A percentile compares a stretch with the other conserved stretches of the same genome.
Evolutionary conservation across 345 rosid genomes (phyloP).

Genomic region (Arabis alpina): DNA sequence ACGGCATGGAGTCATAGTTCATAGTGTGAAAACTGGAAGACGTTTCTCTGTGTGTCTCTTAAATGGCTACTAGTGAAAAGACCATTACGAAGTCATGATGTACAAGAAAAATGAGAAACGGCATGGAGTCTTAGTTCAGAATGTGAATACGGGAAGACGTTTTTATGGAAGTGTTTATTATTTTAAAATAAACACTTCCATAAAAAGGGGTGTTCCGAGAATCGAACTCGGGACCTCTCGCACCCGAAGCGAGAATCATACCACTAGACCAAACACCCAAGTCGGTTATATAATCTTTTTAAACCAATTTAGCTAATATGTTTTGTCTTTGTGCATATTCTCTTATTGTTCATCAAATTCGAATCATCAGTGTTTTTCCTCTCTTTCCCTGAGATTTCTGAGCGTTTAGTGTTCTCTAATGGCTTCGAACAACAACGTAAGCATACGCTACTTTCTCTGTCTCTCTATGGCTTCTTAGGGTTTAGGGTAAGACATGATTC

Average conservation of each 20-base stretch:
- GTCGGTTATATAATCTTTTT: rapidly evolving
- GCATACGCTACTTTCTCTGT: constrained; percentile 16
- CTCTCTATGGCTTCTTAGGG: background rate
- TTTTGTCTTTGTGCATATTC: background rate
- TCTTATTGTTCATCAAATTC: background rate
- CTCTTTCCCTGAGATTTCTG: background rate
- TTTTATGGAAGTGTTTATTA: background rate
- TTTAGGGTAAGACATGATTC: background rate
- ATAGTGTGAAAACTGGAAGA: background rate
- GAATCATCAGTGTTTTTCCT: constrained; percentile 28
- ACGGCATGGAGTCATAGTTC: background rate
- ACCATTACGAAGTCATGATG: too few species aligned
- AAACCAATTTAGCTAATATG: rapidly evolving
- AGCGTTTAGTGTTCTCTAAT: constrained; percentile 35
- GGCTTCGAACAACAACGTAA: constrained; percentile 56
- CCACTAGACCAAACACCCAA: constrained; percentile 82
- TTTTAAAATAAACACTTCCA: too few species aligned
- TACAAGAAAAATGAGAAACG: background rate
- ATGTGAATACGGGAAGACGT: background rate
- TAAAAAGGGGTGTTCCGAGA: constrained; percentile 76
- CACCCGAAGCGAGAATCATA: constrained; percentile 99
- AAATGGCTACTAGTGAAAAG: background rate
- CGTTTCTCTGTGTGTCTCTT: background rate
- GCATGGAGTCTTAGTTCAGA: background rate
- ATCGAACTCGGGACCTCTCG: constrained; percentile 97